Evolutionary conservation across 108 stramenopile species (phyloP).

Genomic region (Hondaea fermentalgiana): DNA sequence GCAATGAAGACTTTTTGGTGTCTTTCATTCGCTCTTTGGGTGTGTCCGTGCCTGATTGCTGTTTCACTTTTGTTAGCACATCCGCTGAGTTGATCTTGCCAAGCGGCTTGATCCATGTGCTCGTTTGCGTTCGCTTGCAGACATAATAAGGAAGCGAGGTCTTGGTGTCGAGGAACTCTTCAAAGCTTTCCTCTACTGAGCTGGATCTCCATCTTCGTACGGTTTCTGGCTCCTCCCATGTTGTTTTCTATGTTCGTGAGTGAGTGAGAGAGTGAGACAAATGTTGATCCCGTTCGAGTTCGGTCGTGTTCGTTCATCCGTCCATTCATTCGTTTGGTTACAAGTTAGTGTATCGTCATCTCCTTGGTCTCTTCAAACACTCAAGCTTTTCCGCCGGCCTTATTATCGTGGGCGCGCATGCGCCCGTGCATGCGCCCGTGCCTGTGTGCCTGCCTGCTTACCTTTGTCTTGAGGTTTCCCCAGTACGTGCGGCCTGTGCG

Average conservation of each 20-base stretch:
- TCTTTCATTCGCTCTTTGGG: no score
- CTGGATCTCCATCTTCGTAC: not conserved
- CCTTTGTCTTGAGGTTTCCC: conserved; percentile 6
- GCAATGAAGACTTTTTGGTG: no score
- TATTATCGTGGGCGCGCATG: no score
- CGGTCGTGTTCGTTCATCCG: not conserved
- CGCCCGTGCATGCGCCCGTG: no score
- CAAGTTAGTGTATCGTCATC: no score
- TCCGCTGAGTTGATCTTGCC: not conserved
- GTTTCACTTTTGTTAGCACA: no score
- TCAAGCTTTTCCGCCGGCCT: no score
- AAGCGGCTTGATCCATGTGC: not conserved
- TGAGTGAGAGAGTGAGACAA: no score
- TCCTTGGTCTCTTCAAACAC: no score
- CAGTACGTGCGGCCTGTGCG: not conserved
- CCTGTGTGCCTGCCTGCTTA: not conserved
- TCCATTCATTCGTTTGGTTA: not conserved
- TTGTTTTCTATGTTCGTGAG: not conserved
- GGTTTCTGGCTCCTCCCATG: not conserved
- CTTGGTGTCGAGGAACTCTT: not conserved
- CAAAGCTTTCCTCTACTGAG: not conserved
- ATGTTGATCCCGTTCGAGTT: no score
- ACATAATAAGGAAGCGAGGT: not conserved
- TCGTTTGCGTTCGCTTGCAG: not conserved
- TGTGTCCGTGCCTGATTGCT: no score